Percentiles rank a stretch among this genome's conserved stretches.
Evolutionary conservation across 305 asterid species (phyloP).

Genomic region (Ruellia speciosa): DNA sequence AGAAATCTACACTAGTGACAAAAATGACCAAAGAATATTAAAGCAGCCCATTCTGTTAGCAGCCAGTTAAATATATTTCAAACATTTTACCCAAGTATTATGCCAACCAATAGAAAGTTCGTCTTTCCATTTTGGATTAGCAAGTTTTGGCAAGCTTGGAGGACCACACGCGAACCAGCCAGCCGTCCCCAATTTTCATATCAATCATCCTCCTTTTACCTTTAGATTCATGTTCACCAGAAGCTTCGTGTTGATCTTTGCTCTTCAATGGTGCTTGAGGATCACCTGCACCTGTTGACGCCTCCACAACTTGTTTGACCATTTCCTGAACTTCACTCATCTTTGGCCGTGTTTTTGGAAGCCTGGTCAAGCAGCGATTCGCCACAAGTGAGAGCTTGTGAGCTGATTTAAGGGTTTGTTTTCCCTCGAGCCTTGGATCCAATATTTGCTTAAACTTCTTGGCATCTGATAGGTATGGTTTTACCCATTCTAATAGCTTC

Average conservation of each 20-base stretch:
- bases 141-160: constrained; percentile 45
- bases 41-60: background rate
- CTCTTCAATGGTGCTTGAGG: constrained; percentile 44
- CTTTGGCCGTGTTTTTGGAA: constrained; percentile 69
- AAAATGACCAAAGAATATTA: background rate
- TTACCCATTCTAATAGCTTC: constrained; percentile 89
- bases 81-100: background rate
- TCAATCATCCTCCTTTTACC: constrained; percentile 53
- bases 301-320: constrained; percentile 56
- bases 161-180: constrained; percentile 50
- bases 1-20: background rate
- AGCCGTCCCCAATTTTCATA: constrained; percentile 39
- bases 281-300: constrained; percentile 33
- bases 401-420: constrained; percentile 47
- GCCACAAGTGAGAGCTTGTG: constrained; percentile 79
- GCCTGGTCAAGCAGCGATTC: constrained; percentile 73
- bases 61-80: background rate
- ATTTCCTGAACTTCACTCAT: constrained; percentile 77
- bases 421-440: constrained; percentile 76
- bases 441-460: constrained; percentile 67
- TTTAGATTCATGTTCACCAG: constrained; percentile 30
- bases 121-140: constrained; percentile 21
- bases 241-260: constrained; percentile 19
- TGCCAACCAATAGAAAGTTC: constrained; percentile 6
- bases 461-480: constrained; percentile 69